Base-by-base conservation (phyloP, 495 filamentous ascomycete species). In the Neurospora discreta region DNA sequence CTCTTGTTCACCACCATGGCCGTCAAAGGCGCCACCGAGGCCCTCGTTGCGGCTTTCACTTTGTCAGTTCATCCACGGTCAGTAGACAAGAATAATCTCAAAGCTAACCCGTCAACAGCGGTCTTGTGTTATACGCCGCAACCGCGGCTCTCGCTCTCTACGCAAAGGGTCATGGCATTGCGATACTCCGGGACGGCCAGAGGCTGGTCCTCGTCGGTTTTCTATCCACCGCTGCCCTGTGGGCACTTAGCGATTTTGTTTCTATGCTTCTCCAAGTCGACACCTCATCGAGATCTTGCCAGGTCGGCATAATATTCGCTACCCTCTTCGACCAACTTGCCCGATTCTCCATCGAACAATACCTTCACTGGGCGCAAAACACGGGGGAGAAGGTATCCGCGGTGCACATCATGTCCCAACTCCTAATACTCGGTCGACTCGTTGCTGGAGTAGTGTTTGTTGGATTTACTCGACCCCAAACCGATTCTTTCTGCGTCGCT, bases 201-300 rank as follows among this genome's bases (percentile, higher is more conserved):
- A 88, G 86, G 86, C 86, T 88, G 86, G 86, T 84, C 85, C 86
- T 88, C 86, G 76, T 85, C 75, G 73, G 81, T 68, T 88, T 88
- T 76, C 80, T 87, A 72, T 68, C 82, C 11, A 83, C 82, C 72
- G 79, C 82, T 39, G 83, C 83, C 68, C 80, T 85, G 78, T 88
- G 86, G 86, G 85, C 84, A 58, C 76, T 83, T 26, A 73, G 82
- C 75, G 83, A 83, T 70, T 87, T 88, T 71, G 75, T 84, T 68
- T 75, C 82, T 1, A 79, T 84, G 30, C 75, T 86, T 33, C 79
- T 88, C 75, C 77, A 85, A 40, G 65, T 73, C 68, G 71, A 80
- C 11, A 79, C 77, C 15, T 80, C 82, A 5, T 73, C 81, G 36
- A 80, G 78, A 41, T 76, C 80, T 39, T 88, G 86, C 75, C 85